Base-by-base conservation (phyloP, 1,284 basidiomycete species). In the Ceratobasidium sp. region DNA sequence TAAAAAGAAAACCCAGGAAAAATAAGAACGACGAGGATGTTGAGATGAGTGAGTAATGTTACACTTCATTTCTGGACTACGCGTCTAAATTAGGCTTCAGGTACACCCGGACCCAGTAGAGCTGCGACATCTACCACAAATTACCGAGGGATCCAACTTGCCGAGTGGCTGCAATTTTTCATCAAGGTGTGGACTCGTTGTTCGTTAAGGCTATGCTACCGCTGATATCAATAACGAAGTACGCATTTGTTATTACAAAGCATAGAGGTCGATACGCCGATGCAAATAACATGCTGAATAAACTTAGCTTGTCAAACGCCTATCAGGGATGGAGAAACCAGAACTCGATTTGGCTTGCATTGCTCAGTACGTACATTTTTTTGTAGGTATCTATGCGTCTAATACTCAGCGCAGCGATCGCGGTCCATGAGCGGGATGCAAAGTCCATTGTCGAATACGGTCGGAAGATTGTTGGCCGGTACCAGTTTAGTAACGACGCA, bases 141-240 rank as follows among this genome's bases (percentile, higher is more conserved):
- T 17, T 98, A 97, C 84, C 91, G 96, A 6, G 93, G 94, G 0
- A 88, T 98, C n/a, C 87, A 87, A 1, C 94, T 96, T 80, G 92
- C 94, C 78, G 91, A 94, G 70, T 99, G 97, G 97, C 84, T 97
- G 67, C 87, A 88, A 3, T 83, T 98, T 26, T 92, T 96, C 81
- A 91, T 97, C 87, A 93, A 96, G 87, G 96, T 95, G 71, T 79
- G 87, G 80, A 33, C 79, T 28, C n/a, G 6, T 15, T 9, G 48
- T 7, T 76, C 38, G 3, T 33, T 38, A 33, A 48, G n/a, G 3
- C 6, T 2, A 46, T 48, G 20, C 13, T 20, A 26, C n/a, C 3
- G 61, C 20, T 44, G 20, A 52, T 48, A 64, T 79, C 42, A 78
- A 40, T 52, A 73, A 44, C 3, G 12, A 80, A 98, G 95, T 98